These are phyloP conservation scores for Penicillium diatomitis DNA, from an alignment of 495 filamentous ascomycete species.

Conservation along the genomic window DNA sequence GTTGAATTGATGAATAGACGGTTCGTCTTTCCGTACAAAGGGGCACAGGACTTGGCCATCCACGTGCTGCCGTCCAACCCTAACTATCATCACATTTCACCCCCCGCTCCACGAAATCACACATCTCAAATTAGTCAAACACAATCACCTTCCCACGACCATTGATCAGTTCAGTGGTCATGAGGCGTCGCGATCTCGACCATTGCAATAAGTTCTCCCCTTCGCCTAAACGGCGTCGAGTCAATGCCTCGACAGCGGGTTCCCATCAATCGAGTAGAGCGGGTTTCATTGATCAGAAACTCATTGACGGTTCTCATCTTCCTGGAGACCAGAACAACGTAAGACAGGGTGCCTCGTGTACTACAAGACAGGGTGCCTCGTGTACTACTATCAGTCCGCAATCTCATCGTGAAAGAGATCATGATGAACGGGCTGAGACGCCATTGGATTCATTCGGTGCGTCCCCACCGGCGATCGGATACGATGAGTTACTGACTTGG, in stretches of 20 bases:
- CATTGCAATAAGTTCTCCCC: slow-evolving; percentile 2
- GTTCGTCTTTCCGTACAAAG: too few species aligned
- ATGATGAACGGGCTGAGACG: slow-evolving; percentile 11
- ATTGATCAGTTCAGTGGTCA: neutral
- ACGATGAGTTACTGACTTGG: neutral
- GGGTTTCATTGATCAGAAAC: slow-evolving; percentile 15
- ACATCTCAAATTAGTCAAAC: too few species aligned
- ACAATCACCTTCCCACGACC: too few species aligned
- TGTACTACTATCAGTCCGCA: too few species aligned
- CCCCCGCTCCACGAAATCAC: too few species aligned
- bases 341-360: too few species aligned
- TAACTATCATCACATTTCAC: neutral
- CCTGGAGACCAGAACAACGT: neutral
- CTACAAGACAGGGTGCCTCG: too few species aligned
- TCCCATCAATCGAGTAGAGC: slow-evolving; percentile 9
- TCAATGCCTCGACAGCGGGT: neutral
- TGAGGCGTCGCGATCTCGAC: slow-evolving; percentile 5
- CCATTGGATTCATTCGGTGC: slow-evolving; percentile 45
- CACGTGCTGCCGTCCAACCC: slow-evolving; percentile 14
- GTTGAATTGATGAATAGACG: neutral
- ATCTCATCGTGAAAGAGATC: too few species aligned
- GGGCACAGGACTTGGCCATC: slow-evolving; percentile 7
- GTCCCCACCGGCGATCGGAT: neutral
- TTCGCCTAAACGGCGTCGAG: slow-evolving; percentile 5
- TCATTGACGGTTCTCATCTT: slow-evolving; percentile 20